Evolutionary conservation across 202 grass and related monocot species (phyloP).

Genomic region (Schoenoplectus triqueter): DNA sequence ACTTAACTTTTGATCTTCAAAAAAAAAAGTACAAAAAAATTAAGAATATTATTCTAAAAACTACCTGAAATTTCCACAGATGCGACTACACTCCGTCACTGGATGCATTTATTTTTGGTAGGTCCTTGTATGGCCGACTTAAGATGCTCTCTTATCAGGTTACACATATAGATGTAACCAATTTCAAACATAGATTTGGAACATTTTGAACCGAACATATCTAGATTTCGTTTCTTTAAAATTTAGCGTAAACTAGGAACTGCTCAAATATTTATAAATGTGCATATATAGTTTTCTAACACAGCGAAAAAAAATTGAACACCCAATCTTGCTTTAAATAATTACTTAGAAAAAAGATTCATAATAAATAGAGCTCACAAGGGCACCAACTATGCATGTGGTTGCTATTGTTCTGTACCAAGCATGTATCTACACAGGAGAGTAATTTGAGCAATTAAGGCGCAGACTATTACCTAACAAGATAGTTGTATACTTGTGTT

Average conservation of each 20-base stretch:
- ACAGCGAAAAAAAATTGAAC: conserved; percentile 8
- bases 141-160: too few relatives aligned
- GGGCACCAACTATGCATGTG: conserved; percentile 39
- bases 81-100: too few relatives aligned
- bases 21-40: not conserved
- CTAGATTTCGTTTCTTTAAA: not conserved
- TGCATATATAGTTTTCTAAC: not conserved
- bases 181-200: conserved; percentile 10
- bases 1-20: not conserved
- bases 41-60: too few relatives aligned
- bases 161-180: not conserved
- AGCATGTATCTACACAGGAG: conserved; percentile 15
- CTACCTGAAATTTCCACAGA: too few relatives aligned
- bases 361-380: conserved; percentile 18
- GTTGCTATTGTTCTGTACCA: conserved; percentile 31
- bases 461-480: conserved; percentile 31
- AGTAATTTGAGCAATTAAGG: conserved; percentile 30
- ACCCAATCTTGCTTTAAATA: not conserved
- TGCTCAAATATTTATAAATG: not conserved
- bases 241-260: not conserved
- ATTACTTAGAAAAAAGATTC: not conserved
- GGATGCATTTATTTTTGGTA: too few relatives aligned
- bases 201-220: not conserved
- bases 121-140: too few relatives aligned
- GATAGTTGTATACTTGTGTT: not conserved